Evolutionary conservation across 2,329 filamentous ascomycete genomes (phyloP), one percentile per base, ranked within the genome.

Genomic region (Dendryphion nanum): DNA sequence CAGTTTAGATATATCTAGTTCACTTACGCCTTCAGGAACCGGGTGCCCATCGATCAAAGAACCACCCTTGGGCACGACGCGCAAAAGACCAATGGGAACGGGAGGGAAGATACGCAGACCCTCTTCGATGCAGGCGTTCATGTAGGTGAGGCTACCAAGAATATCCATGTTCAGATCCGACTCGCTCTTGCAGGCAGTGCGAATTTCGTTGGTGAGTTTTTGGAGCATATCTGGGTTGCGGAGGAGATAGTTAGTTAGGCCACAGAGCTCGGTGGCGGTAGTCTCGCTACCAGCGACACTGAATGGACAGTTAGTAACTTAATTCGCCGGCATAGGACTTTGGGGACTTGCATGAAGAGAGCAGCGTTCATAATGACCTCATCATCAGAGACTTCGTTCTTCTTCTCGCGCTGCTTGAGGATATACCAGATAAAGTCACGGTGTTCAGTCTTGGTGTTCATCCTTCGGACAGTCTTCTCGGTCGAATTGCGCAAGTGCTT

Each of bases 91-190:
- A 18, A 61, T 60, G 4, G 70, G 63, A 4, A 74, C 65, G 0
- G 72, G 70, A 2, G 72, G 71, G 46, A 70, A 70, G 35, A 72
- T 65, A 6, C 73, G 60, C 4, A 75, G 53, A 2, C 62, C 67
- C 52, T 76, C 73, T 36, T 71, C 66, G 10, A 75, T 59, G 39
- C 69, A 69, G 4, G 71, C 71, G 26, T 68, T 60, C 40, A 74
- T 56, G 44, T 73, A 76, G 2, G 57, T 53, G 12, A 69, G 45
- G 14, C 26, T 42, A 5, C 42, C 42, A 1, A 60, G 46, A 6
- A 54, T 41, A 21, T 63, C 53, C 51, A 62, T 63, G 21, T 53
- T 61, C 19, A 66, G 45, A n/a, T 65, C 62, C 13, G 50, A 49
- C 35, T 59, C 50, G 6, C 44, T 47, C 15, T 53, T 50, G 40